phyloP scores from a whole-genome alignment of 345 rosid species.

The Corchorus olitorius region DNA sequence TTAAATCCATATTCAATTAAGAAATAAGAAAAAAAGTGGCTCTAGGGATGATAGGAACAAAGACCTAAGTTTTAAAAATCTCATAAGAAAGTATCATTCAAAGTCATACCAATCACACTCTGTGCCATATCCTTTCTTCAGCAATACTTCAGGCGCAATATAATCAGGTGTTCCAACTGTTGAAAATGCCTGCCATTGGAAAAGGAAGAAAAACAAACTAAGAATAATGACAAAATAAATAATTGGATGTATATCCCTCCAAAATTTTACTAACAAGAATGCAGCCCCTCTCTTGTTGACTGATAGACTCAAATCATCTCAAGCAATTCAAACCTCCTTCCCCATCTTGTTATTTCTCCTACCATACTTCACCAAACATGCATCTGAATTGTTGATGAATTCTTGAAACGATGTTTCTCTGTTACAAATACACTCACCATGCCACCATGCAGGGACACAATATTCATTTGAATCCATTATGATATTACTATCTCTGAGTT shows the following conservation, averaged over 20 bases:
- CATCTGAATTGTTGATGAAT: background rate
- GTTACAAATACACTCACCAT: background rate
- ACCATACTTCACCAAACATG: background rate
- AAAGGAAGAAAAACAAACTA: constrained; percentile 21
- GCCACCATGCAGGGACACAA: background rate
- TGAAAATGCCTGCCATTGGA: constrained; percentile 69
- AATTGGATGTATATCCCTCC: background rate
- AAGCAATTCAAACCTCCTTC: background rate
- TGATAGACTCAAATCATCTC: background rate
- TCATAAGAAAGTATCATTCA: constrained; percentile 3
- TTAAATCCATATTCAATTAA: background rate
- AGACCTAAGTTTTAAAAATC: background rate
- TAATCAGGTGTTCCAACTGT: constrained; percentile 97
- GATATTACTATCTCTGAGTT: background rate
- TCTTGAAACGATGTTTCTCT: constrained; percentile 11
- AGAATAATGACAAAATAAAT: constrained; percentile 12
- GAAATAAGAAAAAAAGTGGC: background rate
- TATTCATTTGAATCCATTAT: background rate
- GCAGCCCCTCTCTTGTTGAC: background rate
- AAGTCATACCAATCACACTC: constrained; percentile 87
- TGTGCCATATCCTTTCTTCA: constrained; percentile 92
- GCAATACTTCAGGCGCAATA: constrained; percentile 93
- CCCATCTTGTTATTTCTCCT: background rate
- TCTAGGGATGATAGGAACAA: background rate
- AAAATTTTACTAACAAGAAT: background rate